Base-by-base conservation (phyloP, 208 protist genomes). In the Leishmania tarentolae region DNA sequence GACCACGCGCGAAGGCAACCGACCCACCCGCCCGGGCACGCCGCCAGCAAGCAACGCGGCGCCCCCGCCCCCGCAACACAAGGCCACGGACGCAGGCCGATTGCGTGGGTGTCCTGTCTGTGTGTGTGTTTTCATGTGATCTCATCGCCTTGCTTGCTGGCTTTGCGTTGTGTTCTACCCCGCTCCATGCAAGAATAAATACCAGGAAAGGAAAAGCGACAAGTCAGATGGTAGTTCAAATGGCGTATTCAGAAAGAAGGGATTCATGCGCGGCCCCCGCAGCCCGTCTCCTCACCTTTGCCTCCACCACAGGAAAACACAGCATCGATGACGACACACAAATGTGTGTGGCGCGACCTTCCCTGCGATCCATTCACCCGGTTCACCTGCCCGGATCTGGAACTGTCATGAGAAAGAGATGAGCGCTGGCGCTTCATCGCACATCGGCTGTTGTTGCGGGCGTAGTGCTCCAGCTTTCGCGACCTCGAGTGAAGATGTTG, bases 1-100 rank as follows among this genome's bases (percentile, higher is more conserved):
- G n/a, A 94, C 74, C 69, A 92, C 91, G 89, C 78, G 79, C 84
- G 88, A 13, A 92, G 82, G 21, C 70, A 66, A 66, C 9, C 71
- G 71, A 28, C 85, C 82, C 63, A 94, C 77, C 19, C 79, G 52
- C 31, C 77, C 61, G 1, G 90, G 88, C 4, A 94, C 31, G 31
- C 73, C 57, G 40, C 86, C 76, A 11, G 66, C 31, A 47, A 81
- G 81, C 63, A 91, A 53, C 15, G 50, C 19, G 50, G 50, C 50
- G 50, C 50, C 19, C 19, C 50, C 50, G 15, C 50, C 5, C 50
- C 50, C 50, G 50, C 15, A 21, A 53, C 19, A 1, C 50, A 53
- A 53, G 50, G 50, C 50, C 50, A 53, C 9, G 50, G 50, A 53
- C 1, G 50, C 50, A 53, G 50, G 15, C 0, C 50, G 50, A 53